Conservation (phyloP, 768 basidiomycete species). For the Auricularia heimuer region DNA sequence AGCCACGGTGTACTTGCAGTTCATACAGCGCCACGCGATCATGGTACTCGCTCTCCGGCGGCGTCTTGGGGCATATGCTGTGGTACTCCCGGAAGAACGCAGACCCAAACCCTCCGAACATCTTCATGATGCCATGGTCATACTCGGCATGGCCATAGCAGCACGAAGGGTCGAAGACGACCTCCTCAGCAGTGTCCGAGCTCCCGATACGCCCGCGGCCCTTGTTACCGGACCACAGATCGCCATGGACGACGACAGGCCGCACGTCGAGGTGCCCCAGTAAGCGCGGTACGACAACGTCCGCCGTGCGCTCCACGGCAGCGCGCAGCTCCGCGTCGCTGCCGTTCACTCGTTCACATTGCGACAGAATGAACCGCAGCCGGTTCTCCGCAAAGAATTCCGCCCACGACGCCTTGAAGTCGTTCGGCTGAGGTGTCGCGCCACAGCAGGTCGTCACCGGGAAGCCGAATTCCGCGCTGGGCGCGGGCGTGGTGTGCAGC, state of each 20-base stretch:
- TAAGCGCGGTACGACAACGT: neutral
- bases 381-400: neutral
- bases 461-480: neutral
- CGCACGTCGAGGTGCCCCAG: neutral
- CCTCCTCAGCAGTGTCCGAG: neutral
- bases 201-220: neutral
- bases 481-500: neutral
- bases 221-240: neutral
- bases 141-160: neutral
- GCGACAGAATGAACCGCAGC: neutral
- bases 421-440: neutral
- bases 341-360: neutral
- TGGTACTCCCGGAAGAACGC: neutral
- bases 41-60: neutral
- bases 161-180: neutral
- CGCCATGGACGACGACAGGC: neutral
- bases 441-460: neutral
- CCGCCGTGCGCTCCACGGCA: neutral
- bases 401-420: neutral
- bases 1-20: neutral
- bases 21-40: neutral
- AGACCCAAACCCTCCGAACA: neutral
- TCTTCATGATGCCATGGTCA: conserved; percentile 1
- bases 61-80: neutral
- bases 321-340: neutral